A percentile compares a stretch with the other conserved stretches of the same genome.
Conservation (phyloP, 148 eudicot genomes). For the Fagopyrum homotropicum region DNA sequence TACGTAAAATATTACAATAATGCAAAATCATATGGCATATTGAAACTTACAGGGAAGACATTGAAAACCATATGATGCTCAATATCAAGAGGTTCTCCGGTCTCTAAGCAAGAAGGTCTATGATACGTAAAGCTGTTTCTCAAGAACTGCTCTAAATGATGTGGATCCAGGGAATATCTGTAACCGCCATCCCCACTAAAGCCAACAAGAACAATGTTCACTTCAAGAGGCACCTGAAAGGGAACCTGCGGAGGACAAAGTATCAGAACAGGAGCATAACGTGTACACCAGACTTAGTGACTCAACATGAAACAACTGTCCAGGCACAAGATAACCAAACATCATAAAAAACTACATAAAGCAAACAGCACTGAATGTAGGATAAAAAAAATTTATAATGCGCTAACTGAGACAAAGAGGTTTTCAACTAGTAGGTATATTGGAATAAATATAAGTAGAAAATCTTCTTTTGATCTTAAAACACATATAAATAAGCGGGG, state of each 20-base stretch:
- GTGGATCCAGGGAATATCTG: conserved; percentile 71
- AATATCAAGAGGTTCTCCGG: conserved; percentile 93
- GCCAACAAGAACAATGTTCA: conserved; percentile 85
- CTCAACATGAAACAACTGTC: not conserved
- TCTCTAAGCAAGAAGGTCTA: conserved; percentile 88
- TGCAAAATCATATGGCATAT: conserved; percentile 9
- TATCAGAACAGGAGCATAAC: not conserved
- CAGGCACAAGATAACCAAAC: not conserved
- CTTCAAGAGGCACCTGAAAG: conserved; percentile 98
- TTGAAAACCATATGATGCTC: conserved; percentile 93
- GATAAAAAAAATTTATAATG: not conserved
- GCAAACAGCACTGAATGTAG: not conserved
- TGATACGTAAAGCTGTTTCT: conserved; percentile 75
- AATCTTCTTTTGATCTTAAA: not conserved
- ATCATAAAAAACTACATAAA: not conserved
- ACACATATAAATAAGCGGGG: not conserved
- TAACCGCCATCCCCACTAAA: conserved; percentile 92
- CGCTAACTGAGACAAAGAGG: not conserved
- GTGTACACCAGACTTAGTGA: not conserved
- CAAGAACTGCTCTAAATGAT: conserved; percentile 72
- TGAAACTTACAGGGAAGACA: conserved; percentile 64
- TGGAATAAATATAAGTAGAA: not conserved
- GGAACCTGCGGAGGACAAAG: conserved; percentile 61
- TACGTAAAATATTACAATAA: not conserved
- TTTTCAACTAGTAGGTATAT: not conserved